These are phyloP conservation scores for Pleurotus ostreatus DNA, from an alignment of 768 basidiomycete genomes.

Conservation along the genomic window DNA sequence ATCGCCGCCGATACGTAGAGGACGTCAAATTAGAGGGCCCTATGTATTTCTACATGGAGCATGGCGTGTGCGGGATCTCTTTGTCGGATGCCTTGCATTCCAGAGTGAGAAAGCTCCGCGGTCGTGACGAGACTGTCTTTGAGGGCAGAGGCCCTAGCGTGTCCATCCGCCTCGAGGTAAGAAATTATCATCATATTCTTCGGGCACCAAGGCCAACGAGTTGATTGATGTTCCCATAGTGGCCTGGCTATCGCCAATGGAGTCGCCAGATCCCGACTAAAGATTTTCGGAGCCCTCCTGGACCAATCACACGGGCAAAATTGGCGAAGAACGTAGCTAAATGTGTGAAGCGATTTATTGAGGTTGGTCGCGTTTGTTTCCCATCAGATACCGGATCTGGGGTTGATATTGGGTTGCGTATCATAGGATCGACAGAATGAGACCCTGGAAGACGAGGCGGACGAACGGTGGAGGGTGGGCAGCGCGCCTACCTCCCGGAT, in stretches of 20 bases:
- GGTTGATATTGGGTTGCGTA: not conserved
- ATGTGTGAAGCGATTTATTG: conserved; percentile 66
- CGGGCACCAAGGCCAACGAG: too few species aligned
- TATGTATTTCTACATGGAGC: conserved; percentile 55
- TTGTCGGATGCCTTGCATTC: conserved; percentile 62
- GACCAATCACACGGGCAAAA: conserved; percentile 72
- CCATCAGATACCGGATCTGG: not conserved
- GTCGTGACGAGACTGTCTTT: conserved; percentile 66
- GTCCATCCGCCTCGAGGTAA: conserved; percentile 64
- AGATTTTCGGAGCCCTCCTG: conserved; percentile 75
- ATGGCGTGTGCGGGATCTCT: conserved; percentile 45
- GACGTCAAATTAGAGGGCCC: conserved; percentile 62
- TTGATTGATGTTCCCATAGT: conserved; percentile 35
- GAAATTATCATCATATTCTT: too few species aligned
- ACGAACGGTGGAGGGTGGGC: conserved; percentile 63
- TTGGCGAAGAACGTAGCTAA: conserved; percentile 79
- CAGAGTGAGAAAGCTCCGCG: conserved; percentile 48
- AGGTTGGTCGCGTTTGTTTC: conserved; percentile 31
- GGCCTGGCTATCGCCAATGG: conserved; percentile 79
- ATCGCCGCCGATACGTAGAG: conserved; percentile 72
- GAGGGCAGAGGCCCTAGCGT: conserved; percentile 73
- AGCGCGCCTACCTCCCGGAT: conserved; percentile 39
- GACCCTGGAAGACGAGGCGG: conserved; percentile 61
- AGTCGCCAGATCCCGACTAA: conserved; percentile 79
- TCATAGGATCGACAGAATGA: conserved; percentile 44